Base-by-base conservation (phyloP, 192 early-diverging fungal species). In the Obelidium mucronatum region DNA sequence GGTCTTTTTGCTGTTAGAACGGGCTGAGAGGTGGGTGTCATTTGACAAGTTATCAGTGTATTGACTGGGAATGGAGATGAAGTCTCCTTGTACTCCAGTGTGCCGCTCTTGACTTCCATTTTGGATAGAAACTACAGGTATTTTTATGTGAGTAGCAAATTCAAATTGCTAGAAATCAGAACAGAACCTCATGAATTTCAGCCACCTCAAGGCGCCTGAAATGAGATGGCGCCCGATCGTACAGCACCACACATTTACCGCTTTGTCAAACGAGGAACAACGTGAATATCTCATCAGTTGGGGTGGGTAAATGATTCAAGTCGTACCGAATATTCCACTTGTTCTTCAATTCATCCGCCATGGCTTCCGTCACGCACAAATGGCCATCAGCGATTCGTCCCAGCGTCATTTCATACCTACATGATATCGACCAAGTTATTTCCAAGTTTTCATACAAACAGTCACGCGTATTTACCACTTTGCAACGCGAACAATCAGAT, bases 351-450 rank as follows among this genome's bases (percentile, higher is more conserved):
- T 93, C 89, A 0, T 80, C 73, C 8, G 87, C 86, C 95, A 98
- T 96, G 11, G 92, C 89, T 33, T 92, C 77, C 28, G 94, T 95
- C 3, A 98, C 97, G 48, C 92, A 92, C 55, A 98, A 78, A 71
- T 98, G 96, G 11, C 91, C 90, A 66, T 88, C 87, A 1, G 97
- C 94, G 37, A 67, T 77, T 60, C 74, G 76, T 4, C 94, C 94
- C 61, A 88, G 89, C 1, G 79, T 26, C n/a, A 80, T 62, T 69
- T 95, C 94, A 75, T 91, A 92, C 54, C 83, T 75, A 15, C 52
- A 15, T 17, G 34, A 67, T 44, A 30, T 11, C 4, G 51, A 30
- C 5, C 26, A 58, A 51, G 70, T n/a, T 84, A 31, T 31, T 15
- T 61, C 22, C 19, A 22, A 31, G 33, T 61, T 1, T 61, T 13